A percentile compares a stretch with the other conserved stretches of the same genome.
phyloP scores from a whole-genome alignment of 768 basidiomycete genomes.

The Psilocybe azurescens region DNA sequence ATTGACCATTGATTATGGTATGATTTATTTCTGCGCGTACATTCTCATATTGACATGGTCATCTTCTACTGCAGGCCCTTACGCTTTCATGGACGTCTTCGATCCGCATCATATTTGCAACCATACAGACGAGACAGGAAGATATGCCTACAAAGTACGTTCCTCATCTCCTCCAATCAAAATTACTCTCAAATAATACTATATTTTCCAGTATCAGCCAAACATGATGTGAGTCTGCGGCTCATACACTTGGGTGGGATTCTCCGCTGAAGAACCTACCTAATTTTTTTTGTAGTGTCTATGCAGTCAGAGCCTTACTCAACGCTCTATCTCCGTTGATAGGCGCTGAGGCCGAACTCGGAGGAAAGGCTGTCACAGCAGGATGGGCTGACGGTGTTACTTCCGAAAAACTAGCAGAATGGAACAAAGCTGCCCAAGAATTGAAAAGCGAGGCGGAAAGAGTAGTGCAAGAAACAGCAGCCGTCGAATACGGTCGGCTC shows the following conservation, averaged over 20 bases:
- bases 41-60: background rate
- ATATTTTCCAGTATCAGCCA: slow-evolving; percentile 61
- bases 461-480: slow-evolving; percentile 61
- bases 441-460: slow-evolving; percentile 66
- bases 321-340: slow-evolving; percentile 83
- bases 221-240: slow-evolving; percentile 68
- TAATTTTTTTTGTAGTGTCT: slow-evolving; percentile 51
- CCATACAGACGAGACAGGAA: slow-evolving; percentile 78
- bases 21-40: background rate
- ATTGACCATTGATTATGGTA: slow-evolving; percentile 75
- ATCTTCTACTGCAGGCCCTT: slow-evolving; percentile 54
- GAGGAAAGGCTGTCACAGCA: slow-evolving; percentile 49
- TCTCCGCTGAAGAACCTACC: background rate
- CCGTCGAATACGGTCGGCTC: slow-evolving; percentile 65
- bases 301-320: slow-evolving; percentile 80
- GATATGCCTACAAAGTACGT: slow-evolving; percentile 71
- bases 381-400: slow-evolving; percentile 70
- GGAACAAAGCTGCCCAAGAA: slow-evolving; percentile 62
- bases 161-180: slow-evolving; percentile 5
- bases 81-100: slow-evolving; percentile 95
- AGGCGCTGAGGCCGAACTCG: slow-evolving; percentile 73
- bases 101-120: slow-evolving; percentile 89
- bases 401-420: slow-evolving; percentile 60
- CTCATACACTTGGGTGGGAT: background rate
- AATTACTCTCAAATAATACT: background rate